A percentile compares a stretch with the other conserved stretches of the same genome.
Conservation (phyloP, 2,329 filamentous ascomycete species). For the Phoma sp. region DNA sequence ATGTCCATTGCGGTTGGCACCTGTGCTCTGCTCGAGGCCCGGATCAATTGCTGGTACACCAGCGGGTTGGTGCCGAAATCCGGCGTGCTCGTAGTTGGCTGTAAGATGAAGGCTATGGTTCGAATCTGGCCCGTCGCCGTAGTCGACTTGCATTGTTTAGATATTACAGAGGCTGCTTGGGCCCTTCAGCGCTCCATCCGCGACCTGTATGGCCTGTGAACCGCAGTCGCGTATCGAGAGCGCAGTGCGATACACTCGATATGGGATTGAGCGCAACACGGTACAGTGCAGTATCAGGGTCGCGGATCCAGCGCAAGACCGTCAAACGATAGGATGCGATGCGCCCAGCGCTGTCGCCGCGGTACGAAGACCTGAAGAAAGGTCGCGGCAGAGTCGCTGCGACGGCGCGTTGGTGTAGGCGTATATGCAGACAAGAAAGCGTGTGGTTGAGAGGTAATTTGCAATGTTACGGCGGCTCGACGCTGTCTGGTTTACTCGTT, state of each 20-base stretch:
- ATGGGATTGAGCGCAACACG: constrained; percentile 12
- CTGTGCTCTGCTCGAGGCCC: constrained; percentile 44
- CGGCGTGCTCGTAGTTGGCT: constrained; percentile 42
- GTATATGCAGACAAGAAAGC: background rate
- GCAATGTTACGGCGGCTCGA: constrained; percentile 13
- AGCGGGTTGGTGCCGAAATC: constrained; percentile 40
- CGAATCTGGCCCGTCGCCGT: constrained; percentile 41
- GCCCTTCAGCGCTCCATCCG: constrained; percentile 43
- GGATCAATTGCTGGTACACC: constrained; percentile 47
- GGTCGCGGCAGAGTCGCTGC: constrained; percentile 2
- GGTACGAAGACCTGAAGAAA: constrained; percentile 3
- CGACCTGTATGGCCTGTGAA: constrained; percentile 30
- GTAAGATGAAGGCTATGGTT: constrained; percentile 43
- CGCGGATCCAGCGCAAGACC: constrained; percentile 27
- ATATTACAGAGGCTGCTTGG: constrained; percentile 27
- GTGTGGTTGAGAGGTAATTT: constrained; percentile 15
- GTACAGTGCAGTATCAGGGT: constrained; percentile 12
- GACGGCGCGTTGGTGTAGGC: constrained; percentile 2
- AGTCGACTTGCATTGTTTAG: constrained; percentile 49
- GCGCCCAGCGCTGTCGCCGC: constrained; percentile 35
- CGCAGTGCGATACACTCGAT: constrained; percentile 17
- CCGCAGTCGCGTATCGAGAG: constrained; percentile 22
- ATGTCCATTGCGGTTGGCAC: constrained; percentile 44
- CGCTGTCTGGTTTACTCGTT: constrained; percentile 15
- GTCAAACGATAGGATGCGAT: constrained; percentile 36